These are phyloP conservation scores for Uronychia setigera DNA, from an alignment of 73 alveolate species.

Conservation along the genomic window DNA sequence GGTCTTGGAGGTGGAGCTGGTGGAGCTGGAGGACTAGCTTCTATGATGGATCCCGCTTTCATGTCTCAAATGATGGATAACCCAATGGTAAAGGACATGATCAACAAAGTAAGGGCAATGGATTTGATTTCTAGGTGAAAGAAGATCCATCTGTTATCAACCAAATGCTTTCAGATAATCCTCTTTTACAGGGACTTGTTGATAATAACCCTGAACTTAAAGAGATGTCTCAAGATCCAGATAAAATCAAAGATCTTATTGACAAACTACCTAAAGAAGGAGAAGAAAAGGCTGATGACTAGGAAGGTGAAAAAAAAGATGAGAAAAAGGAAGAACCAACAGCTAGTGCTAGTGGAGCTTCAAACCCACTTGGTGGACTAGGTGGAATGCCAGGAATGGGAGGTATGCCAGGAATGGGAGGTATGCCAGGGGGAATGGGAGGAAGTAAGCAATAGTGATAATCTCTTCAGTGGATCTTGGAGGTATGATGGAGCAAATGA, in stretches of 20 bases:
- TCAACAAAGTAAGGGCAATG: background rate
- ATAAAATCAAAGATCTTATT: background rate
- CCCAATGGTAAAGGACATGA: background rate
- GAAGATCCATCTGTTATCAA: background rate
- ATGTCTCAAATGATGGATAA: background rate
- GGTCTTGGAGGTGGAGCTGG: conserved; percentile 68
- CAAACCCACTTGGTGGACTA: conserved; percentile 42
- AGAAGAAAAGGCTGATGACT: background rate
- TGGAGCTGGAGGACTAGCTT: conserved; percentile 57
- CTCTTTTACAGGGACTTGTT: background rate
- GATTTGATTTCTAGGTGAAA: background rate
- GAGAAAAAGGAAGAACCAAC: conserved; percentile 8
- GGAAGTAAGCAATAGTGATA: conserved; percentile 5
- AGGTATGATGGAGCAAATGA: background rate
- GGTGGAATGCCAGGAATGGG: conserved; percentile 70
- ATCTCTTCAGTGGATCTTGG: conserved; percentile 1
- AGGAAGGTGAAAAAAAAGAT: background rate
- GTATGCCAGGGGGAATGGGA: conserved; percentile 63
- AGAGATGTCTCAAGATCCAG: background rate
- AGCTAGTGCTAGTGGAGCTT: background rate
- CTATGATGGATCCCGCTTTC: conserved; percentile 5
- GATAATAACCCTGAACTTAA: background rate
- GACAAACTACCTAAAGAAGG: background rate
- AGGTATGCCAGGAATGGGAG: conserved; percentile 74
- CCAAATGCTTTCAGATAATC: background rate